Base-by-base conservation (phyloP, 306 rosid species). In the Malus sieversii region DNA sequence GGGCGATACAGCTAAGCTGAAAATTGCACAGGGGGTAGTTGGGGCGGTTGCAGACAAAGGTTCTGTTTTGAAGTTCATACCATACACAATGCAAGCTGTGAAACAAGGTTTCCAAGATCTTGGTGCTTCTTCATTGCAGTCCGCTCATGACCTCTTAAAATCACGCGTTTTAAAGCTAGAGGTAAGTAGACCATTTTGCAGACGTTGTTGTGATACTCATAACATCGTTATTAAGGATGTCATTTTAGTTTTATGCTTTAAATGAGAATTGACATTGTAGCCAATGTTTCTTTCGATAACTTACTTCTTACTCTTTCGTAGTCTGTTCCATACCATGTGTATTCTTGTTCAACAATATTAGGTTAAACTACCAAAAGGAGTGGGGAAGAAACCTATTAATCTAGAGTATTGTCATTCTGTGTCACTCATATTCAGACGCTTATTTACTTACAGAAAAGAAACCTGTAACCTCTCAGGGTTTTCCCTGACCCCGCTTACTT, bases 81-180 rank as follows among this genome's bases (percentile, higher is more conserved):
- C 99, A 44, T 95, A 95, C 88, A 85, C 98, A 68, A 76, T 89
- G 88, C 99, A 95, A 95, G 99, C 97, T 16, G 97, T 95, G 35
- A 92, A 81, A 83, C 97, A 95, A 85, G 99, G 97, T 79, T 92
- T 95, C 86, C 99, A 95, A 80, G 99, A 95, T 83, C 93, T 95
- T 15, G 99, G 99, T 35, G 99, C 97, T 66, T 73, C 83, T 48
- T 92, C 97, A 77, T 72, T 95, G 73, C 85, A 88, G 83, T 85
- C 97, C 53, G 96, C 97, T 72, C 99, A 92, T 66, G 91, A 95
- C 79, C 97, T 95, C 82, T 83, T 95, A 75, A 82, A 91, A 81
- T 83, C 87, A 42, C 83, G 83, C 72, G 84, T 80, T 68, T 76
- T 92, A 61, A 90, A 97, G 89, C 89, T 95, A 59, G 99, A 92